These are phyloP conservation scores for Macroventuria anomochaeta DNA, from an alignment of 2,329 filamentous ascomycete species.

Conservation along the genomic window DNA sequence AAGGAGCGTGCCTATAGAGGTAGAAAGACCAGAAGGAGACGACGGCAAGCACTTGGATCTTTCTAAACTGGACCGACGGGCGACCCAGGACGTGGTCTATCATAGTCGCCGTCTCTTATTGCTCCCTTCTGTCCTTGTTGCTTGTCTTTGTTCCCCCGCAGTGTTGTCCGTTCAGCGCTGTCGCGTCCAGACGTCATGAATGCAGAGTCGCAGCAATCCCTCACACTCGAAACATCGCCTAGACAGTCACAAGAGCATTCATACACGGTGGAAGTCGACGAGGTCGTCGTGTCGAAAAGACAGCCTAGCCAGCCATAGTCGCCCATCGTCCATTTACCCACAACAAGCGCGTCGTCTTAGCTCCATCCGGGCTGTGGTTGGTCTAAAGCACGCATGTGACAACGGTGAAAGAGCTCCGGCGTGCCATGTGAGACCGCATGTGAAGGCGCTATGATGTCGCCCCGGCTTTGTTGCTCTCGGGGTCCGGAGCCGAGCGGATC, in stretches of 20 bases:
- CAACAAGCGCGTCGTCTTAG: slow-evolving; percentile 10
- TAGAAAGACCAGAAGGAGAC: slow-evolving; percentile 91
- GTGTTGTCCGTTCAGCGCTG: neutral
- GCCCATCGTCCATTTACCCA: slow-evolving; percentile 18
- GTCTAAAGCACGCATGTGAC: slow-evolving; percentile 14
- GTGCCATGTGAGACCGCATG: slow-evolving; percentile 25
- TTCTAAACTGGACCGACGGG: slow-evolving; percentile 88
- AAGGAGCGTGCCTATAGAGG: slow-evolving; percentile 68
- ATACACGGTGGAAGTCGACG: neutral
- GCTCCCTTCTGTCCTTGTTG: neutral
- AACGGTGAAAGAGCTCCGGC: slow-evolving; percentile 15
- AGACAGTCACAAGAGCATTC: neutral
- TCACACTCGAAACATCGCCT: neutral
- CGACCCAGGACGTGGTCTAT: slow-evolving; percentile 87
- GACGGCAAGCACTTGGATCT: slow-evolving; percentile 90
- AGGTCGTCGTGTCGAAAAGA: neutral
- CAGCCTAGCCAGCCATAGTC: slow-evolving; percentile 21
- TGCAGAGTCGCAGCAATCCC: neutral
- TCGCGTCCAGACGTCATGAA: slow-evolving; percentile 16
- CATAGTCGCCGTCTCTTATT: slow-evolving; percentile 29
- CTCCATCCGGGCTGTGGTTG: slow-evolving; percentile 7
- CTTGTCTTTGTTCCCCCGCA: neutral
- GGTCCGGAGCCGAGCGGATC: slow-evolving; percentile 10
- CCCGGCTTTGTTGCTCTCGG: slow-evolving; percentile 21
- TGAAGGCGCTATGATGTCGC: slow-evolving; percentile 27